These are phyloP conservation scores for Filobasidium uniguttulatum DNA, from an alignment of 1,284 basidiomycete species.

Conservation along the genomic window DNA sequence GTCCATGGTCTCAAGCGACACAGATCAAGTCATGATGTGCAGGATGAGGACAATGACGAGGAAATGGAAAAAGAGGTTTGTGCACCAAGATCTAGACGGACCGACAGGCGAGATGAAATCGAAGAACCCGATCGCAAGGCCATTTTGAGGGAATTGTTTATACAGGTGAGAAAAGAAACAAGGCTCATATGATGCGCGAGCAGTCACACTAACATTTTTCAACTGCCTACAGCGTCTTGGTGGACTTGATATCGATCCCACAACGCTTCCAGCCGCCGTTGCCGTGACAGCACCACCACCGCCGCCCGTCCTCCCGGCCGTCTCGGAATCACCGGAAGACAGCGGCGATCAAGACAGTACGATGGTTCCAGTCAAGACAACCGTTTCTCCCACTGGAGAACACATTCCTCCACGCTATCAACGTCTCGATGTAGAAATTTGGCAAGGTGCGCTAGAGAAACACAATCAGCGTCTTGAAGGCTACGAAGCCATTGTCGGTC, in stretches of 20 bases:
- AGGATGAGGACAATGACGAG: slow-evolving; percentile 13
- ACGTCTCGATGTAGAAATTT: slow-evolving; percentile 54
- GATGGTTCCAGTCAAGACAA: neutral
- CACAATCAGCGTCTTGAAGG: slow-evolving; percentile 59
- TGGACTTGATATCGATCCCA: slow-evolving; percentile 30
- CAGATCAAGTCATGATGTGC: slow-evolving; percentile 15
- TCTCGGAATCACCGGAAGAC: too few relatives aligned
- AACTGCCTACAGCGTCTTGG: slow-evolving; percentile 26
- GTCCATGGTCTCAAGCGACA: slow-evolving; percentile 13
- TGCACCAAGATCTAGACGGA: too few relatives aligned
- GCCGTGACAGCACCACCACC: slow-evolving; percentile 22
- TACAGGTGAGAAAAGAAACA: too few relatives aligned
- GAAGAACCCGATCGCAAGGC: too few relatives aligned
- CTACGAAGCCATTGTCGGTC: slow-evolving; percentile 69
- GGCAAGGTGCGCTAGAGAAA: slow-evolving; percentile 64
- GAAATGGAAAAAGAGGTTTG: slow-evolving; percentile 2
- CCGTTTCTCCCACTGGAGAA: neutral
- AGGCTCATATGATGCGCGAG: too few relatives aligned
- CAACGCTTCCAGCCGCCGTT: slow-evolving; percentile 28
- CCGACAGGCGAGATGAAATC: too few relatives aligned
- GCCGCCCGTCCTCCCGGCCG: neutral
- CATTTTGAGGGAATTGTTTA: slow-evolving; percentile 29
- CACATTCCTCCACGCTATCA: slow-evolving; percentile 50
- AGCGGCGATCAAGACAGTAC: neutral
- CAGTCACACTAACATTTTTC: slow-evolving; percentile 11